A percentile compares a stretch with the other conserved stretches of the same genome.
These are phyloP conservation scores for Saturnispora hagleri DNA, from an alignment of 805 yeast species.

Conservation along the genomic window DNA sequence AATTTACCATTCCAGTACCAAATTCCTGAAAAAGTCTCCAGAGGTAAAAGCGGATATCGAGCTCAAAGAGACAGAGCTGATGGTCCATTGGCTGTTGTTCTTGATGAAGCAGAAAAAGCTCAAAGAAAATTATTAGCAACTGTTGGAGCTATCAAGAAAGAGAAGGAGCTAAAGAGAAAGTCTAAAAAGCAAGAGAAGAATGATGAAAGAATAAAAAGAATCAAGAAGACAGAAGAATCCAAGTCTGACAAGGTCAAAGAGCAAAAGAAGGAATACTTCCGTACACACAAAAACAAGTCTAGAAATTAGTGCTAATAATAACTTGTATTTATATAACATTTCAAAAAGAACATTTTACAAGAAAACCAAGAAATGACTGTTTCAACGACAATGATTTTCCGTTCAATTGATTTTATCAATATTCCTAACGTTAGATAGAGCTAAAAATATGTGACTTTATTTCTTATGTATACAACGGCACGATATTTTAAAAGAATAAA, in stretches of 20 bases:
- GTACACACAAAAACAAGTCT: slow-evolving; percentile 32
- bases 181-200: slow-evolving; percentile 69
- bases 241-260: slow-evolving; percentile 70
- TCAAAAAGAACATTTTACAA: neutral
- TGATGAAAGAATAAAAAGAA: slow-evolving; percentile 61
- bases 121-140: slow-evolving; percentile 84
- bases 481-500: neutral
- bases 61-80: slow-evolving; percentile 43
- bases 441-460: neutral
- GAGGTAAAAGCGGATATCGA: slow-evolving; percentile 71
- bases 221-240: slow-evolving; percentile 65
- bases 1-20: slow-evolving; percentile 90
- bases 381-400: too few relatives aligned
- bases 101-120: slow-evolving; percentile 88
- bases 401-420: too few relatives aligned
- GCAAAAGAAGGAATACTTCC: slow-evolving; percentile 80
- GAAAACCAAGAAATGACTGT: neutral
- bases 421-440: neutral
- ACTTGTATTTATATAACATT: neutral
- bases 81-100: slow-evolving; percentile 58
- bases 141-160: slow-evolving; percentile 74
- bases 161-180: slow-evolving; percentile 70
- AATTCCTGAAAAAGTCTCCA: slow-evolving; percentile 80
- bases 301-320: neutral
- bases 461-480: neutral